Conservation (phyloP, 2,329 filamentous ascomycete species). For the Fusarium sp. region DNA sequence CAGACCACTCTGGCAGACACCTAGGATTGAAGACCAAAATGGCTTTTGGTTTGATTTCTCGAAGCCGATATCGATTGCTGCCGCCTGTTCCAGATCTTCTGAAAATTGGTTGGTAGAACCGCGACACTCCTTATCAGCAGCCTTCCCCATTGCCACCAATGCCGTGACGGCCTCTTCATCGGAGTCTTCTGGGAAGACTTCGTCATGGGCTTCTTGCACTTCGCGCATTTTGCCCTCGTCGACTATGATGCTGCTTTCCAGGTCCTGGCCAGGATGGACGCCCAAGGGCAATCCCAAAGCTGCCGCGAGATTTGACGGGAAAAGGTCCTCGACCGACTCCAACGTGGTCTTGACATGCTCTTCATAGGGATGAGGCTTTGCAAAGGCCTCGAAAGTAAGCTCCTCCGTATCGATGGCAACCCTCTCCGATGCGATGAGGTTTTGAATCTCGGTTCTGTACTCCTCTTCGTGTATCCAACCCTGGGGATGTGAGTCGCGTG, state of each 20-base stretch:
- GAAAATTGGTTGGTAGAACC: background rate
- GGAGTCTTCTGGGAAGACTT: slow-evolving; percentile 62
- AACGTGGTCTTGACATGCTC: slow-evolving; percentile 77
- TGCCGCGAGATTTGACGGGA: slow-evolving; percentile 72
- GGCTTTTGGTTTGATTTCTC: slow-evolving; percentile 42
- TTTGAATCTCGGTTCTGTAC: slow-evolving; percentile 72
- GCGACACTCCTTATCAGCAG: slow-evolving; percentile 6
- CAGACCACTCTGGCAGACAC: slow-evolving; percentile 59
- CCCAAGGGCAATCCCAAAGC: slow-evolving; percentile 56
- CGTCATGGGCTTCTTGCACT: slow-evolving; percentile 60
- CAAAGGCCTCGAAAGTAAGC: slow-evolving; percentile 74
- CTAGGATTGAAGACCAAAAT: slow-evolving; percentile 38
- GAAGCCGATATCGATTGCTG: background rate
- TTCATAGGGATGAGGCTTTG: slow-evolving; percentile 65
- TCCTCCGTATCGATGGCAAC: slow-evolving; percentile 54
- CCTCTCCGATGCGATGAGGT: slow-evolving; percentile 74
- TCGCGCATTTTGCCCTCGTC: slow-evolving; percentile 70
- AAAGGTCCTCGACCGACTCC: slow-evolving; percentile 89
- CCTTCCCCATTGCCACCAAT: slow-evolving; percentile 32
- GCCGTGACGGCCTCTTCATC: slow-evolving; percentile 61
- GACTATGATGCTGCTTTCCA: slow-evolving; percentile 66
- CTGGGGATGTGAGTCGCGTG: slow-evolving; percentile 75
- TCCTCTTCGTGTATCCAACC: slow-evolving; percentile 95
- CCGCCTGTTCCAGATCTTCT: background rate
- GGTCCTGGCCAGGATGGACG: slow-evolving; percentile 45